A percentile compares a stretch with the other conserved stretches of the same genome.
phyloP scores from a whole-genome alignment of 768 basidiomycete species.

The Mrakia frigida region DNA sequence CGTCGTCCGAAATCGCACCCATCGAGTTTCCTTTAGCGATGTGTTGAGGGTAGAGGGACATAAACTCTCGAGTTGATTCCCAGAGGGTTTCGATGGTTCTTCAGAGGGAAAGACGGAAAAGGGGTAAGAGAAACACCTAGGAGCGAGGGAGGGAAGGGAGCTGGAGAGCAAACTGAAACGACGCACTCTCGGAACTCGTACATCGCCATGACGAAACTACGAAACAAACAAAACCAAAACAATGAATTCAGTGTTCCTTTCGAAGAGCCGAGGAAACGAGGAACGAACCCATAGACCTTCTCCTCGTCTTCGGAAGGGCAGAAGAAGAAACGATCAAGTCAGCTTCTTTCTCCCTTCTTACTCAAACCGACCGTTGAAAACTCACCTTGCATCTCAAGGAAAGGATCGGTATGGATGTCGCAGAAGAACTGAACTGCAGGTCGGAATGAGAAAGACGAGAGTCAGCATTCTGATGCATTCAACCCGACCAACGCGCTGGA shows the following conservation, averaged over 20 bases:
- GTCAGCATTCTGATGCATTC: no score
- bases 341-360: no score
- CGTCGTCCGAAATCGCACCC: constrained; percentile 68
- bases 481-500: no score
- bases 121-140: not conserved
- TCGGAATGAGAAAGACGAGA: no score
- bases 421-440: constrained; percentile 27
- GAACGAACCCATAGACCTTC: constrained; percentile 78
- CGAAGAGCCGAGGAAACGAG: constrained; percentile 62
- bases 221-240: no score
- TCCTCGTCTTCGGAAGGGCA: constrained; percentile 70
- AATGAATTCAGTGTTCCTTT: no score
- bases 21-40: constrained; percentile 57
- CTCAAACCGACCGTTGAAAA: no score
- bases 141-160: no score
- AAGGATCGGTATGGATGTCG: constrained; percentile 68
- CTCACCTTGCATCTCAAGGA: constrained; percentile 47
- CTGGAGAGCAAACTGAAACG: no score
- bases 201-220: no score
- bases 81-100: constrained; percentile 35
- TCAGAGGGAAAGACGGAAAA: not conserved
- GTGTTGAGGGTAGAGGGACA: constrained; percentile 24
- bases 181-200: no score
- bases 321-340: no score
- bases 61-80: constrained; percentile 35